Evolutionary conservation across 306 rosid species (phyloP).

Genomic region (Prunus persica): DNA sequence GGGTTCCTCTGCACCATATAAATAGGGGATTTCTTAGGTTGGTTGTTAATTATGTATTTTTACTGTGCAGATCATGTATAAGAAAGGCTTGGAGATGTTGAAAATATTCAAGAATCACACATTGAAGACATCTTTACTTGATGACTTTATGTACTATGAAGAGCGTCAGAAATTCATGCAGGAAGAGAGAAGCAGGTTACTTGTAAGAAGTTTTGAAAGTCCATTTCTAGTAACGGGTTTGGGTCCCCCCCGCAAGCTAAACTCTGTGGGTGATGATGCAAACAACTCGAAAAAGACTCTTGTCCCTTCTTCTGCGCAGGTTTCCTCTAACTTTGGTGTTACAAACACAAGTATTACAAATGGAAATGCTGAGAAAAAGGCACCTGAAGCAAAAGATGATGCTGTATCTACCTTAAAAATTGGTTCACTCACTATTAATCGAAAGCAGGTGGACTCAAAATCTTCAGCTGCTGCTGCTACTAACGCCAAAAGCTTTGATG

Average conservation of each 20-base stretch:
- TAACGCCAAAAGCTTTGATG: slow-evolving; percentile 31
- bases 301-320: slow-evolving; percentile 34
- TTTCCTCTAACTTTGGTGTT: slow-evolving; percentile 26
- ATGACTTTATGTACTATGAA: slow-evolving; percentile 85
- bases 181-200: slow-evolving; percentile 76
- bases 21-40: not conserved
- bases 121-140: slow-evolving; percentile 84
- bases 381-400: slow-evolving; percentile 30
- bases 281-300: slow-evolving; percentile 23
- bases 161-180: slow-evolving; percentile 85
- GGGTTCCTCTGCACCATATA: not conserved
- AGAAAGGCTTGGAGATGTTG: slow-evolving; percentile 81
- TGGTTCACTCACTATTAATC: slow-evolving; percentile 59
- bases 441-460: slow-evolving; percentile 40
- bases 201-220: slow-evolving; percentile 41
- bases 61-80: slow-evolving; percentile 58
- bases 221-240: slow-evolving; percentile 43
- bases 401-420: slow-evolving; percentile 50
- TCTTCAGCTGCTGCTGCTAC: slow-evolving; percentile 22
- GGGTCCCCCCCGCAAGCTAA: slow-evolving; percentile 54
- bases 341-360: slow-evolving; percentile 12
- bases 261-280: slow-evolving; percentile 37
- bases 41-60: slow-evolving; percentile 19
- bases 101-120: slow-evolving; percentile 68
- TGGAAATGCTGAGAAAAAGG: slow-evolving; percentile 29